Evolutionary conservation across 2,329 filamentous ascomycete species (phyloP), one percentile per base, ranked within the genome.

Genomic region (Cordyceps fumosorosea): DNA sequence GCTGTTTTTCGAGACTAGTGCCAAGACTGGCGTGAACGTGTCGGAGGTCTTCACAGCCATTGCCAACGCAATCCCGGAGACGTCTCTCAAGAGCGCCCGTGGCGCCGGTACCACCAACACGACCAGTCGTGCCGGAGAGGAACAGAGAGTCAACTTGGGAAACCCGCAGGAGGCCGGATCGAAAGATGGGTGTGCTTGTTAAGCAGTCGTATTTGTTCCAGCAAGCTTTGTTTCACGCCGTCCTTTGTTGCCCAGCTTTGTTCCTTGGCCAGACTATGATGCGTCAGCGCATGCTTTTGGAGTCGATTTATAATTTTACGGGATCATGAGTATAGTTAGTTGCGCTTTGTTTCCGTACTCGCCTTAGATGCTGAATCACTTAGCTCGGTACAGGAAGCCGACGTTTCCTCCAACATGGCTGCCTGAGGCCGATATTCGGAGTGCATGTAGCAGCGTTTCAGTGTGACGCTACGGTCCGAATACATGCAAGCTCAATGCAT

Each of bases 31-130:
- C 29, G 84, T 89, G 72, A 97, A 97, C 74, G 95, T 99, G 45
- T 87, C 89, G 59, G 93, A 97, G 69, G 95, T 99, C 37, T 99
- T 99, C 73, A 97, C 93, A 52, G 95, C 95, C 37, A 99, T 99
- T 73, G 95, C 95, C 64, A 98, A 98, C 73, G 92, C 93, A 47
- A 99, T 99, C 70, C 95, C 95, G 1, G 95, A 99, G 81, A 96
- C 92, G 58, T 96, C 91, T 65, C 80, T 98, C 74, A 98, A 98
- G 85, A 93, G 89, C 56, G 84, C 90, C 40, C 85, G 91, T 68
- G 89, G 89, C n/a, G 80, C 84, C 20, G 83, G 84, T n/a, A 88
- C 86, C 54, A 81, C 85, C 20, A 79, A 82, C 62, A 81, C 80
- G 66, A 78, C 82, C 62, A 80, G 84, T 70, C 83, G 85, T 74